Evolutionary conservation across 2,329 filamentous ascomycete genomes (phyloP).

Genomic region (Pestalotiopsis sp.): DNA sequence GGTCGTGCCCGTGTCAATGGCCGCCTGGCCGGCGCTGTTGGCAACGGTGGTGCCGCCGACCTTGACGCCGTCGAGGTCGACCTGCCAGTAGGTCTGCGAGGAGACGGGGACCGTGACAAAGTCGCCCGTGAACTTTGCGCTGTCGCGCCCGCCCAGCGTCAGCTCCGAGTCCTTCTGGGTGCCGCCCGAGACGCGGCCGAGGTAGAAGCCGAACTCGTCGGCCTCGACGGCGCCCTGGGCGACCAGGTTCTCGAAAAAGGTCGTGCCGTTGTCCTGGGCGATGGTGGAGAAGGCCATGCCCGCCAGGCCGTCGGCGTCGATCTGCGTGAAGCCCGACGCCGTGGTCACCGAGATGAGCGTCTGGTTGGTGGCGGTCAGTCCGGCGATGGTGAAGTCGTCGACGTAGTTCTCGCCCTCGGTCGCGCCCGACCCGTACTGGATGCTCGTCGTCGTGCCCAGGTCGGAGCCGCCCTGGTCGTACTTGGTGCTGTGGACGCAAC

Average conservation of each 20-base stretch:
- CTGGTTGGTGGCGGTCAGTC: slow-evolving; percentile 18
- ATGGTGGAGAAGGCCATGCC: slow-evolving; percentile 37
- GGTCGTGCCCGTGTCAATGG: slow-evolving; percentile 11
- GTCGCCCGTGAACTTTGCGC: slow-evolving; percentile 6
- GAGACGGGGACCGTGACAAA: slow-evolving; percentile 3
- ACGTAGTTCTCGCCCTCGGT: slow-evolving; percentile 26
- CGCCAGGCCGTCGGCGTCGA: slow-evolving; percentile 37
- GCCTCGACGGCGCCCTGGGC: slow-evolving; percentile 28
- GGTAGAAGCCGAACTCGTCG: slow-evolving; percentile 35
- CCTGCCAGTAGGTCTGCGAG: slow-evolving; percentile 11
- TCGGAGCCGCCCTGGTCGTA: slow-evolving; percentile 8
- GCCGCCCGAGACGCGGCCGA: slow-evolving; percentile 18
- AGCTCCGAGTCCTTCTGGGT: slow-evolving; percentile 6
- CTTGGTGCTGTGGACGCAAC: slow-evolving; percentile 4
- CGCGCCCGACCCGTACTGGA: slow-evolving; percentile 34
- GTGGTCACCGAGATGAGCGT: slow-evolving; percentile 33
- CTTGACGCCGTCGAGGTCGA: slow-evolving; percentile 6
- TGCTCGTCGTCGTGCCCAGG: slow-evolving; percentile 24
- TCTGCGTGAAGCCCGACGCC: slow-evolving; percentile 26
- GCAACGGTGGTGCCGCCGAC: not conserved
- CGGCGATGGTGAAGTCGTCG: slow-evolving; percentile 26
- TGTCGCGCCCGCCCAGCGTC: slow-evolving; percentile 10
- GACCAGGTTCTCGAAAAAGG: slow-evolving; percentile 36
- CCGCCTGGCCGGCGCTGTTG: not conserved
- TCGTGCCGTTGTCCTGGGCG: slow-evolving; percentile 29